Base-by-base conservation (phyloP, 352 stramenopile genomes). In the Phytophthora pseudosyringae region DNA sequence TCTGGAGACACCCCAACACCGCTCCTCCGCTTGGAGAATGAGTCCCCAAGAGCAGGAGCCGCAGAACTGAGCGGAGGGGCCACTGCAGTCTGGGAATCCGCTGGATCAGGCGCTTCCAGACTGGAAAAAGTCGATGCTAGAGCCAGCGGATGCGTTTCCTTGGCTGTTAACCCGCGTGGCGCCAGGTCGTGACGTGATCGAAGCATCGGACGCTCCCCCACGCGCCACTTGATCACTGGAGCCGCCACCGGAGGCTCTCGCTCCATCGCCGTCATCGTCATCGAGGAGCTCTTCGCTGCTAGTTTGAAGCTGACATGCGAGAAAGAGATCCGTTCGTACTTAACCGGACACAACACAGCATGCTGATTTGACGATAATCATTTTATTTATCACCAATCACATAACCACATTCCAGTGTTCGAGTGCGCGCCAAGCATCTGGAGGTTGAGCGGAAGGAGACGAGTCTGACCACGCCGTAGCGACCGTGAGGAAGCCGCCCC, bases 81-180 rank as follows among this genome's bases (percentile, higher is more conserved):
- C 33, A 51, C 21, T 51, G 25, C n/a, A 15, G 29, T 25, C 35
- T 50, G 9, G 5, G 33, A 25, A 28, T 43, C 15, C 5, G 15
- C 15, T 3, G 21, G 3, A 29, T 53, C 38, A 1, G 41, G 9
- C 5, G 16, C 40, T 18, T 66, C 18, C 3, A 48, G 15, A 31
- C 16, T 36, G 26, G 56, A 40, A 59, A 67, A 59, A 26, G 47
- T n/a, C 41, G 53, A n/a, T 26, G 36, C 40, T 36, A 68, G 21
- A 47, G 59, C 64, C 12, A 93, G 53, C 11, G 83, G 81, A 74
- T 93, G 83, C 51, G 69, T 47, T 29, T 83, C 78, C 10, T 69
- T 69, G 2, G 58, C 55, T 10, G 35, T 31, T 18, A 93, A 36
- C 3, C 40, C 33, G 8, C 49, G 50, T 1, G 62, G 41, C 8